A percentile compares a stretch with the other conserved stretches of the same genome.
These are phyloP conservation scores for Mycena sp. DNA, from an alignment of 1,284 basidiomycete genomes.

Conservation along the genomic window DNA sequence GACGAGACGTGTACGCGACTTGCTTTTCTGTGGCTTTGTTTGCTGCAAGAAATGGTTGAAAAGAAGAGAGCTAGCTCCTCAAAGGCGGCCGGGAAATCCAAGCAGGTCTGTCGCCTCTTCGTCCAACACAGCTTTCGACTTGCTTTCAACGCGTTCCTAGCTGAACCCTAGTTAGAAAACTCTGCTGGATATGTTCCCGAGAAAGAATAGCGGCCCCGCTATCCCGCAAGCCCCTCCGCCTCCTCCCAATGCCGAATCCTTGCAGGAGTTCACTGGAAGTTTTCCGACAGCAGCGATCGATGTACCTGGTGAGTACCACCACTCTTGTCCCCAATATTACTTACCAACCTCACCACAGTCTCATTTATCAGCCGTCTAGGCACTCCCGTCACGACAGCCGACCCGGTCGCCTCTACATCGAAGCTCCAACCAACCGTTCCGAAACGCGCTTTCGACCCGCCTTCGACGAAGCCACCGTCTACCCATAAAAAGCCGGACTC, in stretches of 20 bases:
- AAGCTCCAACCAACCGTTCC: slow-evolving; percentile 4
- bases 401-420: slow-evolving; percentile 9
- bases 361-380: too few relatives aligned
- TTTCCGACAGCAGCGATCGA: not conserved
- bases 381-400: not conserved
- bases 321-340: not conserved
- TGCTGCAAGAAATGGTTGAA: slow-evolving; percentile 4
- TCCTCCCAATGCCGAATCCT: too few relatives aligned
- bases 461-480: not conserved
- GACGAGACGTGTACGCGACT: not conserved
- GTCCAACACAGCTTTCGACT: too few relatives aligned
- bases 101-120: slow-evolving; percentile 29
- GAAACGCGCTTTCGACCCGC: slow-evolving; percentile 2
- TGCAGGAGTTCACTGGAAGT: too few relatives aligned
- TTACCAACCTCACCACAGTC: too few relatives aligned
- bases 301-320: not conserved
- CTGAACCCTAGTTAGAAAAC: slow-evolving; percentile 43
- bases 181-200: slow-evolving; percentile 46
- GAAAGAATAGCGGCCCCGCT: slow-evolving; percentile 23
- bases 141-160: slow-evolving; percentile 2
- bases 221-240: not conserved
- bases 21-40: not conserved
- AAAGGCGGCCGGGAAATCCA: slow-evolving; percentile 12
- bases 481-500: slow-evolving; percentile 37
- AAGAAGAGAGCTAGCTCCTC: slow-evolving; percentile 18